These are phyloP conservation scores for Hymenotorrendiella dingleyae DNA, from an alignment of 2,329 filamentous ascomycete genomes.

Conservation along the genomic window DNA sequence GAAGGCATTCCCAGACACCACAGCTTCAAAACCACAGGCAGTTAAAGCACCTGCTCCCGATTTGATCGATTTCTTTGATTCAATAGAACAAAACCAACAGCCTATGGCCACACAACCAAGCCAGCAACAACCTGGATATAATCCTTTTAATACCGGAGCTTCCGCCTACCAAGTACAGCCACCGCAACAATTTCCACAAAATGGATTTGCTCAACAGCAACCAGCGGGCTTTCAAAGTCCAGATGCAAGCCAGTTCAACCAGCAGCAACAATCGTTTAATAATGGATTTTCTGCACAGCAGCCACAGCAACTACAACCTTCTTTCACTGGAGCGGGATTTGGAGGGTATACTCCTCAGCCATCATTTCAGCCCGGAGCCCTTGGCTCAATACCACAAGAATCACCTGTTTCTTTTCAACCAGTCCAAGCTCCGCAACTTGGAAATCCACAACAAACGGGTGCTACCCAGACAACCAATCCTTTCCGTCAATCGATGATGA, in stretches of 20 bases:
- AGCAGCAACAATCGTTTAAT: constrained; percentile 33
- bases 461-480: constrained; percentile 74
- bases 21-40: constrained; percentile 38
- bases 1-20: constrained; percentile 26
- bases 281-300: constrained; percentile 24
- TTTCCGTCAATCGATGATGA: constrained; percentile 86
- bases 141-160: constrained; percentile 24
- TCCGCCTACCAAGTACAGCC: constrained; percentile 31
- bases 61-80: constrained; percentile 91
- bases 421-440: constrained; percentile 34
- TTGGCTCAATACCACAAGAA: constrained; percentile 55
- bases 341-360: constrained; percentile 72
- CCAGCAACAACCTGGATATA: constrained; percentile 28
- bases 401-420: constrained; percentile 44
- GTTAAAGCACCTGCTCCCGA: constrained; percentile 65
- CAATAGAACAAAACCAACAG: constrained; percentile 84
- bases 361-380: constrained; percentile 45
- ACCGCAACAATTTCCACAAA: constrained; percentile 36
- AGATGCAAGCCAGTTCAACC: constrained; percentile 40
- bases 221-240: constrained; percentile 36
- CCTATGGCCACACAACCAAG: constrained; percentile 48
- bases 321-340: constrained; percentile 72
- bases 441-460: constrained; percentile 37
- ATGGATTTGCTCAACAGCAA: constrained; percentile 37
- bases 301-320: constrained; percentile 46